These are phyloP conservation scores for Lodderomyces theae DNA, from an alignment of 1,139 yeast species.

Conservation along the genomic window DNA sequence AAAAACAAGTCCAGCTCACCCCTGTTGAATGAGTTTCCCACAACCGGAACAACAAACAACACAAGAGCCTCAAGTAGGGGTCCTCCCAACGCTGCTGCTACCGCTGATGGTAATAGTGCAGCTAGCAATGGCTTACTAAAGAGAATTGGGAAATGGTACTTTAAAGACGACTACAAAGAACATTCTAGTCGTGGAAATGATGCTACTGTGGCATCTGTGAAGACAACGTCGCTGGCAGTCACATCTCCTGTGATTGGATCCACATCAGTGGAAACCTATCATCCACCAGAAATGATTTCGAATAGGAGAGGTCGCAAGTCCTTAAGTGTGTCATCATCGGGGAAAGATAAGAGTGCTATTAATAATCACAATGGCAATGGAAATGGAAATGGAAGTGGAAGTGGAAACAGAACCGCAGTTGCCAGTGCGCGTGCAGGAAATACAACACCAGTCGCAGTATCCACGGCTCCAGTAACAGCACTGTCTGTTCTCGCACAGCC, in stretches of 20 bases:
- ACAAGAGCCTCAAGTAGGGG: constrained; percentile 3
- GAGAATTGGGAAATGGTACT: constrained; percentile 71
- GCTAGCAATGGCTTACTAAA: constrained; percentile 26
- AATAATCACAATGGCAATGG: too few species aligned
- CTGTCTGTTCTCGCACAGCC: not conserved
- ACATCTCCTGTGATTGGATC: constrained; percentile 4
- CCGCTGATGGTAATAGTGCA: not conserved
- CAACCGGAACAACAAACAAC: constrained; percentile 1
- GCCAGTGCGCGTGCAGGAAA: not conserved
- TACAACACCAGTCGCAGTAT: too few species aligned
- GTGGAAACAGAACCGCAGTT: not conserved
- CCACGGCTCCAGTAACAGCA: constrained; percentile 1
- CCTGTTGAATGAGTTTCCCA: constrained; percentile 2
- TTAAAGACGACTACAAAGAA: constrained; percentile 35
- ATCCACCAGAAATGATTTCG: constrained; percentile 66
- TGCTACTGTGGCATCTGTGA: not conserved
- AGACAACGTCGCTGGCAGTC: not conserved
- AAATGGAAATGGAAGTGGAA: constrained; percentile 1
- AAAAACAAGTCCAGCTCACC: constrained; percentile 25
- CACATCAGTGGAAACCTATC: constrained; percentile 25
- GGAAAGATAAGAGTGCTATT: not conserved
- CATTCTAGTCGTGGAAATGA: not conserved
- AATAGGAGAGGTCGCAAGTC: constrained; percentile 44
- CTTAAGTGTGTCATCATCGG: constrained; percentile 13
- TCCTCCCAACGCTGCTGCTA: not conserved